Base-by-base conservation (phyloP, 768 basidiomycete genomes). In the Boletales sp. region DNA sequence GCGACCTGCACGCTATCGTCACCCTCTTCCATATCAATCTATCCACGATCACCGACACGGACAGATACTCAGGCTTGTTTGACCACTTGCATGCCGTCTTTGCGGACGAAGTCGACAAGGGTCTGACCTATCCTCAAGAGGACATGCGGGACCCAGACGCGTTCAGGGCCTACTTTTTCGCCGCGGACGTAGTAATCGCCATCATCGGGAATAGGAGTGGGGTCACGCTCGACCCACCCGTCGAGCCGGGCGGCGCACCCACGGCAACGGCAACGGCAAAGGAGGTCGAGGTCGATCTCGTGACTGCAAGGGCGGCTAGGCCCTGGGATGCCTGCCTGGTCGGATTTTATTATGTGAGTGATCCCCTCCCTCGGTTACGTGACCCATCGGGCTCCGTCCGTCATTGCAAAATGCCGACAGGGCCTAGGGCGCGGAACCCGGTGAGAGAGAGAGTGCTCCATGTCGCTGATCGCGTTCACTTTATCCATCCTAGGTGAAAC, bases 51-150 rank as follows among this genome's bases (percentile, higher is more conserved):
- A 36, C 5, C 10, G 39, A 44, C 18, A 8, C 14, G 28, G 18
- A 46, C 14, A 63, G 51, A 21, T 55, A 73, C 18, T 62, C 73
- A 3, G 84, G 80, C 21, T 69, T 92, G 35, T 61, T 88, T 48
- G 75, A 82, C 18, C 78, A 84, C 59, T 76, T 90, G 15, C 76
- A 77, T 54, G 35, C 51, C 31, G 71, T 82, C 21, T 94, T 95
- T 66, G 78, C 81, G n/a, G 73, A 74, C 46, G 90, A 87, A 58
- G 73, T 95, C 12, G 84, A 83, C 49, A 79, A 79, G 41, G 94
- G 94, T 2, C 60, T 72, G 54, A 91, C 93, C 8, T 95, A 94
- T 67, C 92, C 93, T 0, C 93, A 94, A 68, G 88, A 92, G 67
- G 77, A 76, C 36, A 70, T 76, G 15, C 72, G 75, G 46, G 69